phyloP scores from a whole-genome alignment of 2,329 filamentous ascomycete genomes.

The Microdochium bolleyi region DNA sequence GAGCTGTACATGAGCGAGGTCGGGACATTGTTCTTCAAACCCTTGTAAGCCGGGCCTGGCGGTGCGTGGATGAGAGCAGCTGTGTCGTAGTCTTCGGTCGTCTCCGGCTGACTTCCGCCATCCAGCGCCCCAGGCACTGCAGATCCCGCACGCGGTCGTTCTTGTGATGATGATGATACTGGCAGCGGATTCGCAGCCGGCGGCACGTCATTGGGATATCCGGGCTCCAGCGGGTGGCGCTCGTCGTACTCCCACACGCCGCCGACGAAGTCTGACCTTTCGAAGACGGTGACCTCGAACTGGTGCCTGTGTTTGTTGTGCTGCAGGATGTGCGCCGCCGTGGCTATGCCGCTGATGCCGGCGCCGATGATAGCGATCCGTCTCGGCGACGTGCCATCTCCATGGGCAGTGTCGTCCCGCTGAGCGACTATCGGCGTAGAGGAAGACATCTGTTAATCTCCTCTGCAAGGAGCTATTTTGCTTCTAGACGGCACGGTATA shows the following conservation, averaged over 20 bases:
- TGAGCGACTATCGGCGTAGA: not conserved
- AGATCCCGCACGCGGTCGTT: not conserved
- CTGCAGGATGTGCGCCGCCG: conserved; percentile 51
- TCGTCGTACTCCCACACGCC: conserved; percentile 61
- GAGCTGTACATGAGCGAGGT: conserved; percentile 40
- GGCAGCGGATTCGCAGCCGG: conserved; percentile 7
- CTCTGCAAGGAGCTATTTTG: too few species aligned
- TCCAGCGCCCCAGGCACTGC: too few species aligned
- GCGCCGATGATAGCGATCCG: conserved; percentile 53
- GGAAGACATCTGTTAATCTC: not conserved
- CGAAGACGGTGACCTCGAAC: conserved; percentile 50
- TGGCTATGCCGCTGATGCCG: conserved; percentile 53
- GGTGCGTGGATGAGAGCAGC: conserved; percentile 30
- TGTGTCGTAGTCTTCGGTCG: conserved; percentile 12
- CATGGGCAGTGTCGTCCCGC: not conserved
- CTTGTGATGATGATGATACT: not conserved
- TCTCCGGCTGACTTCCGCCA: conserved; percentile 8
- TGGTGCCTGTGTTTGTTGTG: conserved; percentile 34
- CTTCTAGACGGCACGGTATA: too few species aligned
- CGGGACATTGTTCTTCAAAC: conserved; percentile 68
- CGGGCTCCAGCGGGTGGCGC: conserved; percentile 30
- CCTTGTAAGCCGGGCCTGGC: conserved; percentile 46
- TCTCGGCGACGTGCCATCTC: not conserved
- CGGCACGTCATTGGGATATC: conserved; percentile 16
- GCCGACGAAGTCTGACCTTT: conserved; percentile 50